Evolutionary conservation across 129 eudicot species (phyloP).

Genomic region (Escallonia herrerae): DNA sequence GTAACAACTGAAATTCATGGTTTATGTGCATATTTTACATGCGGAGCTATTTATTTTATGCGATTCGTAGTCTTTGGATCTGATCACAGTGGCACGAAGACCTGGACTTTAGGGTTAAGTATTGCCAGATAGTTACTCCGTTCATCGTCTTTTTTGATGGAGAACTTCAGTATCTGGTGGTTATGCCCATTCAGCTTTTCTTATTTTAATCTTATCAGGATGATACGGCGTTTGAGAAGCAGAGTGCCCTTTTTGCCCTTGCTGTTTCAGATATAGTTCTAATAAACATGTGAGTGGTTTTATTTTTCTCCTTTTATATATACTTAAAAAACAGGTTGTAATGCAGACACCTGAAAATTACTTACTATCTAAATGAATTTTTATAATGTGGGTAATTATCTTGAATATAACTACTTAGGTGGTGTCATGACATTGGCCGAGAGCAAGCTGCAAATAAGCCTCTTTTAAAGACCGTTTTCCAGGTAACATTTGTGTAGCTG

Average conservation of each 20-base stretch:
- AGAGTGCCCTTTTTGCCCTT: slow-evolving; percentile 95
- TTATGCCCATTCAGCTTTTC: background rate
- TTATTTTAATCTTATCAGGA: slow-evolving; percentile 42
- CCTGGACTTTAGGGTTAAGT: background rate
- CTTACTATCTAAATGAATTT: background rate
- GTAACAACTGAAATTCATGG: too few relatives aligned
- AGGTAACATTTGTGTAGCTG: slow-evolving; percentile 27
- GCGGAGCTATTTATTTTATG: background rate
- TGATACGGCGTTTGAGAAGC: slow-evolving; percentile 93
- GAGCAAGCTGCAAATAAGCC: slow-evolving; percentile 98
- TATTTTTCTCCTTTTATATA: background rate
- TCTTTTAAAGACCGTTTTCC: slow-evolving; percentile 83
- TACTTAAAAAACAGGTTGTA: background rate
- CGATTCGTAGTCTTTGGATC: background rate
- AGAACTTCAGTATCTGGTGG: slow-evolving; percentile 1
- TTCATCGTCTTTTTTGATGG: background rate
- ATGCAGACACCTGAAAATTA: slow-evolving; percentile 1
- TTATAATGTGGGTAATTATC: slow-evolving; percentile 3
- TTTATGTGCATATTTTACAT: too few relatives aligned
- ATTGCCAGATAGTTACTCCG: too few relatives aligned
- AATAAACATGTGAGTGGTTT: slow-evolving; percentile 78
- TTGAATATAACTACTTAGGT: slow-evolving; percentile 36
- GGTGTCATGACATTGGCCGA: slow-evolving; percentile 95
- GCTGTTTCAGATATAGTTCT: slow-evolving; percentile 98
- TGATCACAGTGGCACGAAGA: background rate